Evolutionary conservation across 768 basidiomycete species (phyloP).

Genomic region (Amanita pallidorosea): DNA sequence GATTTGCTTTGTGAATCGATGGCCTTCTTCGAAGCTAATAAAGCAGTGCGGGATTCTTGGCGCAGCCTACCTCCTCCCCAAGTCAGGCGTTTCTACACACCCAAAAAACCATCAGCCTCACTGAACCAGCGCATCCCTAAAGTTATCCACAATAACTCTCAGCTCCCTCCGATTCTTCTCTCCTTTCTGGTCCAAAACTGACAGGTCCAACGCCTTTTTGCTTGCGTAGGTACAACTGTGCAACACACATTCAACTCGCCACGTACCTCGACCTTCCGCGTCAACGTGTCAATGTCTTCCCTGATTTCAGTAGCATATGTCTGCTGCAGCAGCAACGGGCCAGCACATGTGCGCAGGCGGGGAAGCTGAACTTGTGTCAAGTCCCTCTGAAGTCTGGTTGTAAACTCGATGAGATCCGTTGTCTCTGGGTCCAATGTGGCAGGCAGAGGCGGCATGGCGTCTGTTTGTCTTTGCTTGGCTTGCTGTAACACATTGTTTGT

Average conservation of each 20-base stretch:
- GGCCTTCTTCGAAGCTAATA: slow-evolving; percentile 61
- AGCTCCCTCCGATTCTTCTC: slow-evolving; percentile 40
- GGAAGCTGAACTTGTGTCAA: slow-evolving; percentile 66
- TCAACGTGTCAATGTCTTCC: slow-evolving; percentile 58
- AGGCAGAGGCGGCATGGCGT: slow-evolving; percentile 55
- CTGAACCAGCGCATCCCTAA: slow-evolving; percentile 37
- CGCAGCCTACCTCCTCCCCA: slow-evolving; percentile 32
- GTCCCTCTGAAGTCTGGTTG: slow-evolving; percentile 51
- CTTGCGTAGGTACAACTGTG: slow-evolving; percentile 9
- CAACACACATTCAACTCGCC: neutral
- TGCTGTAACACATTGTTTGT: no score
- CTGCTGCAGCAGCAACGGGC: slow-evolving; percentile 63
- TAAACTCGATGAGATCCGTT: slow-evolving; percentile 33
- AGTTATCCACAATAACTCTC: slow-evolving; percentile 36
- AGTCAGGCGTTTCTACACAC: neutral
- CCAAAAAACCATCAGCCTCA: slow-evolving; percentile 17
- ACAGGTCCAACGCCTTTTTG: slow-evolving; percentile 57
- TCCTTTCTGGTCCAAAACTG: slow-evolving; percentile 63
- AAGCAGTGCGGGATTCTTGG: slow-evolving; percentile 53
- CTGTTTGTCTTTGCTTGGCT: no score
- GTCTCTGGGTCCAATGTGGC: slow-evolving; percentile 41
- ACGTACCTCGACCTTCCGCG: slow-evolving; percentile 58
- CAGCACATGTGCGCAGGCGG: slow-evolving; percentile 55
- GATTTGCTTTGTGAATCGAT: slow-evolving; percentile 54
- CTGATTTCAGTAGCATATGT: slow-evolving; percentile 64